Base-by-base conservation (phyloP, 2,329 filamentous ascomycete species). In the Eutypa lata region DNA sequence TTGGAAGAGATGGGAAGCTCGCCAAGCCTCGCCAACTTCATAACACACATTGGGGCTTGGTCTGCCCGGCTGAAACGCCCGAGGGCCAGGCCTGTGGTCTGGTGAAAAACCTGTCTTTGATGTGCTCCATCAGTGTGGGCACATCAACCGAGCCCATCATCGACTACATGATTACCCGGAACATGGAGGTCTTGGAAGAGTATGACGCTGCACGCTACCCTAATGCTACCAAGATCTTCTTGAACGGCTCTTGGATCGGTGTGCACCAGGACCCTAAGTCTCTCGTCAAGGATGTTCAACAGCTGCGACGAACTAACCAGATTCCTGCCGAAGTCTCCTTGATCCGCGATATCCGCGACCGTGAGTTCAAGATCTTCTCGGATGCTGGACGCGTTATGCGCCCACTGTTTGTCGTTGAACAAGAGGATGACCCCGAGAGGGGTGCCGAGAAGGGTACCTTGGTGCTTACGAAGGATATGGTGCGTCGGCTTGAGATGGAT, bases 361-460 rank as follows among this genome's bases (percentile, higher is more conserved):
- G 93, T 63, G 94, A 99, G 71, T 97, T 99, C 81, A 96, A 96
- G 74, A 93, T 99, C 63, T 97, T 97, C 71, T 97, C 93, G 3
- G 94, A 99, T 71, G 93, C 93, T 42, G 94, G 94, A 26, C 87
- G 94, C 71, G 92, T 99, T 51, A 96, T 94, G 79, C 84, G 94
- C 58, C 94, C 94, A 0, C 77, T 97, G 5, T 97, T 96, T 68
- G 92, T 96, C 11, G 89, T 99, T 37, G 91, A 97, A 63, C 94
- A 93, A 65, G 87, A 96, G 52, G 86, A 88, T 53, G 90, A 90
- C 58, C 73, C 81, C 6, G 90, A 90, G 56, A 83, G 69, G 2
- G 75, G 74, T 3, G 66, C 75, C 14, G 65, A 71, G 31, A 78
- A 86, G 67, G 92, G 91, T 50, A 85, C 85, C 26, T 77, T 99